phyloP scores from a whole-genome alignment of 495 filamentous ascomycete genomes.

The Penicillium cinerascens region DNA sequence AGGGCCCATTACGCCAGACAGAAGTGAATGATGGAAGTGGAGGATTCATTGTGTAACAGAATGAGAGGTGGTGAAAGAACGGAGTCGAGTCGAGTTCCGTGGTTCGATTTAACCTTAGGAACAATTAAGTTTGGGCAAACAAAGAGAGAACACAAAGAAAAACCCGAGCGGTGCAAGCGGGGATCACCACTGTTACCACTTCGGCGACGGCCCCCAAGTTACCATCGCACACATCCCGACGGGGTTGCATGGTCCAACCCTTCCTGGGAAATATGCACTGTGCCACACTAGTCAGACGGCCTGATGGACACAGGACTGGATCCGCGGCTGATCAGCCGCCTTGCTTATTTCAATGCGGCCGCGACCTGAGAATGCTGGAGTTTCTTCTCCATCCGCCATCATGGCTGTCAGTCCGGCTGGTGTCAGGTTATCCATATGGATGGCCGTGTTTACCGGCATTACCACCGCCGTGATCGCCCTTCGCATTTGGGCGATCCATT shows the following conservation, averaged over 20 bases:
- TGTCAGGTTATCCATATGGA: constrained; percentile 7
- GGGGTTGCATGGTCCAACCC: too few species aligned
- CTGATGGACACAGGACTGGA: not conserved
- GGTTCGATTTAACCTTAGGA: not conserved
- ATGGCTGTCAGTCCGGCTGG: constrained; percentile 7
- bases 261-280: not conserved
- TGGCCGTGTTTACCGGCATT: constrained; percentile 5
- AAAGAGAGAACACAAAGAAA: not conserved
- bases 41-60: constrained; percentile 13
- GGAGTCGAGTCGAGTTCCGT: not conserved
- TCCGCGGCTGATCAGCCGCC: not conserved
- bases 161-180: too few species aligned
- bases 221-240: not conserved
- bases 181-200: too few species aligned
- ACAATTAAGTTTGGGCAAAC: not conserved
- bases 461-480: constrained; percentile 3
- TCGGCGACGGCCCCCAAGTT: not conserved
- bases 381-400: not conserved
- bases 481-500: constrained; percentile 3
- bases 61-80: not conserved
- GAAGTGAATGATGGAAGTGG: constrained; percentile 25
- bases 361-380: not conserved
- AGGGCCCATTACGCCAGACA: constrained; percentile 37
- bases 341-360: not conserved
- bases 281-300: not conserved